phyloP scores from a whole-genome alignment of 2,329 filamentous ascomycete genomes.

The Hypoxylon sp. region DNA sequence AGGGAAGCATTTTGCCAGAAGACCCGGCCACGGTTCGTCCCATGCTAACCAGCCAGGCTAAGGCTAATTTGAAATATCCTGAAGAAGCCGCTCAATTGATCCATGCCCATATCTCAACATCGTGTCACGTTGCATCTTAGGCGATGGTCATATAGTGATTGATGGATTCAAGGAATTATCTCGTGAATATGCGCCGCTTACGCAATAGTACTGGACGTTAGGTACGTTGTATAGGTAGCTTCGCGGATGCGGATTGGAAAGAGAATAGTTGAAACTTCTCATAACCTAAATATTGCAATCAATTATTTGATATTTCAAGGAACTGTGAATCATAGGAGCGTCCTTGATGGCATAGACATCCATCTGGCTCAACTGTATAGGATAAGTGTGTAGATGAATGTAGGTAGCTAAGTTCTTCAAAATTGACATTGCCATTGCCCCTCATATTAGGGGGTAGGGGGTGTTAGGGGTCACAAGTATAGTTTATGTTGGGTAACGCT shows the following conservation, averaged over 20 bases:
- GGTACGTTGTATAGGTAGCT: background rate
- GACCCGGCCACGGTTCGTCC: constrained; percentile 3
- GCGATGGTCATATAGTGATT: background rate
- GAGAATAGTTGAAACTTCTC: background rate
- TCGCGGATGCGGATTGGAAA: background rate
- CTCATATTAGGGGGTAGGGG: too few species aligned
- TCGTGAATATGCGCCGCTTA: background rate
- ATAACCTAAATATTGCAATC: background rate
- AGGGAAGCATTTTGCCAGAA: constrained; percentile 34
- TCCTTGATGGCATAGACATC: too few species aligned
- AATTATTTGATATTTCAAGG: background rate
- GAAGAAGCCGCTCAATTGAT: background rate
- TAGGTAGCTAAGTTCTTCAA: too few species aligned
- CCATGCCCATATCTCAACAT: background rate
- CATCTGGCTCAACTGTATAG: too few species aligned
- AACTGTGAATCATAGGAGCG: too few species aligned
- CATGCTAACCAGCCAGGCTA: constrained; percentile 7
- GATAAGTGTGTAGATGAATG: too few species aligned
- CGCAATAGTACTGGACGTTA: background rate
- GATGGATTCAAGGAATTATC: background rate
- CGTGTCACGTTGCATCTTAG: constrained; percentile 20
- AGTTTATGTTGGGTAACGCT: too few species aligned
- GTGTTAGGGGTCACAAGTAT: too few species aligned
- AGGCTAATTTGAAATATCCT: constrained; percentile 10
- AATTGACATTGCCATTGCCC: too few species aligned